These are phyloP conservation scores for Pseudomicrostroma phylloplanum DNA, from an alignment of 1,284 basidiomycete species.

Conservation along the genomic window DNA sequence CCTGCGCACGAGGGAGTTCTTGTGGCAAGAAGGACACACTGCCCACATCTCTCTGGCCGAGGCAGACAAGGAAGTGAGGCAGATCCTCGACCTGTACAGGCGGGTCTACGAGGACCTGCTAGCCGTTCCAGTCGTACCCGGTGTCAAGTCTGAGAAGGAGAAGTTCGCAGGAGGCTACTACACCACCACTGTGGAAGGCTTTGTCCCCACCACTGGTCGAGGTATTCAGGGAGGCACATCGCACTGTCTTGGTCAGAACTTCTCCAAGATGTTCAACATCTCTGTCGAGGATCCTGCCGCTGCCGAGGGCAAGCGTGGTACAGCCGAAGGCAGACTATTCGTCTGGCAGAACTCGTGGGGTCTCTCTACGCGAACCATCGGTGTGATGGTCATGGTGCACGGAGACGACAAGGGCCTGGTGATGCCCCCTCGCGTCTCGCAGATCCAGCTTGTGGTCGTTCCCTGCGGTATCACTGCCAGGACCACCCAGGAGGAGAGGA, in stretches of 20 bases:
- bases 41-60: slow-evolving; percentile 82
- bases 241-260: slow-evolving; percentile 97
- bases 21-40: slow-evolving; percentile 99
- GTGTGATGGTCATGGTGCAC: slow-evolving; percentile 99
- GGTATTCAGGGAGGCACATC: slow-evolving; percentile 98
- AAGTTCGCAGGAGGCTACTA: slow-evolving; percentile 98
- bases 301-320: slow-evolving; percentile 41
- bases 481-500: slow-evolving; percentile 55
- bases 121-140: slow-evolving; percentile 92
- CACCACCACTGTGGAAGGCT: slow-evolving; percentile 96
- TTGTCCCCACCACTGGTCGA: slow-evolving; percentile 91
- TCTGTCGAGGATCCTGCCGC: slow-evolving; percentile 71
- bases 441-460: slow-evolving; percentile 81
- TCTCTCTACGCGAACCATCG: slow-evolving; percentile 87
- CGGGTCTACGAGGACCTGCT: slow-evolving; percentile 95
- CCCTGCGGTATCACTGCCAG: slow-evolving; percentile 75
- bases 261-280: slow-evolving; percentile 98
- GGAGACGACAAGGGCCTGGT: slow-evolving; percentile 97
- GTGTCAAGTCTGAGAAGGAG: slow-evolving; percentile 97
- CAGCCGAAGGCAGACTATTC: slow-evolving; percentile 59
- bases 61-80: slow-evolving; percentile 77
- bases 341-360: slow-evolving; percentile 99
- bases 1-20: slow-evolving; percentile 95
- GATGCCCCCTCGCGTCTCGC: slow-evolving; percentile 88
- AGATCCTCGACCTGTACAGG: slow-evolving; percentile 93